Base-by-base conservation (phyloP, 441 rosid species). In the Arabidopsis hybrid region DNA sequence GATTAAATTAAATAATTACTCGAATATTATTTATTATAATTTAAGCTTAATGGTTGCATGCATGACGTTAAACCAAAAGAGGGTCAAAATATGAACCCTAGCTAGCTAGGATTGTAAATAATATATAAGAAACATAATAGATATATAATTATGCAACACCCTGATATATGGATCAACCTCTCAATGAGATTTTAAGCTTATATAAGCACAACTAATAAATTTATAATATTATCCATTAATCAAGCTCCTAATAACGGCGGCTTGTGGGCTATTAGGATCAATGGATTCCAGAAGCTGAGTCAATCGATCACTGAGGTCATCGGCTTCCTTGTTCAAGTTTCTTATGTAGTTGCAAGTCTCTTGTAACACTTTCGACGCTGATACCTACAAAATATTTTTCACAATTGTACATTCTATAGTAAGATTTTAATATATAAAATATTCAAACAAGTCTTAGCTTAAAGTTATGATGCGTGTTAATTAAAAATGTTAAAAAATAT, bases 291-390 rank as follows among this genome's bases (percentile, higher is more conserved):
- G 71, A 26, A 94, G 92, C 85, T 94, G 93, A 43, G 97, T 90
- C 75, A 94, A 77, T 66, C 99, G 80, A 66, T 90, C 97, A 69
- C 99, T 92, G 51, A 94, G 83, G 78, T 90, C 99, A 72, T 89
- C 92, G 26, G 90, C 95, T 79, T 94, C 97, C 78, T 78, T 88
- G 71, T 94, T 92, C 85, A 94, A 85, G 84, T 75, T 85, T 86
- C 90, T 83, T 57, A 94, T 92, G 78, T 94, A 89, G 79, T 86
- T 88, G 89, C 99, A 94, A 16, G 99, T 94, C 81, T 94, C 97
- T 71, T 92, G 97, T 75, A 94, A 85, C 57, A 94, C 97, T 78
- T 88, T 94, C 2, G 99, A 85, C 45, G 97, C 97, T 61, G 99
- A 90, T 64, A 83, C 95, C 99, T 94, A 76, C 59, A n/a, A 32